Evolutionary conservation across 371 early-diverging fungal species (phyloP).

Genomic region (Mucor indicus): DNA sequence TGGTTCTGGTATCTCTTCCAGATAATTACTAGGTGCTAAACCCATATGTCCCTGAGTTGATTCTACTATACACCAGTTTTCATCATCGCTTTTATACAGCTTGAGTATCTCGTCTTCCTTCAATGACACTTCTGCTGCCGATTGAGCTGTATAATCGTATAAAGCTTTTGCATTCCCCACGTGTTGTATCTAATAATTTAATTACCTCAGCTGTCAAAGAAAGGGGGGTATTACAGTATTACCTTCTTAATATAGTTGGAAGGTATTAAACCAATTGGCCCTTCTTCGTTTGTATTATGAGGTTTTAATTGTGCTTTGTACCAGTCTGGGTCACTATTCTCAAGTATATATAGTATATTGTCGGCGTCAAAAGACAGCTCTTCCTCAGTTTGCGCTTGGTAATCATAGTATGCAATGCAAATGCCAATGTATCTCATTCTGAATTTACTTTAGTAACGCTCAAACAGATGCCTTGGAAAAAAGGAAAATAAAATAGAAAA

Average conservation of each 20-base stretch:
- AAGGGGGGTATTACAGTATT: conserved; percentile 13
- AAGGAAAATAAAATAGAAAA: no score
- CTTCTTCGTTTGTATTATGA: conserved; percentile 34
- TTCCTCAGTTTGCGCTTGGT: conserved; percentile 76
- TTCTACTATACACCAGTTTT: conserved; percentile 75
- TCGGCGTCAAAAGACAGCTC: conserved; percentile 82
- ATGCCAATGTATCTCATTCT: conserved; percentile 48
- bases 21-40: conserved; percentile 74
- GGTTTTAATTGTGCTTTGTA: conserved; percentile 69
- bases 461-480: no score
- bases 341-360: conserved; percentile 68
- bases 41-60: conserved; percentile 55
- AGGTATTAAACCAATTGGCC: conserved; percentile 74
- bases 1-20: no score
- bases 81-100: conserved; percentile 72
- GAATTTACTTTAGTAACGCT: no score
- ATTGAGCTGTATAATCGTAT: conserved; percentile 75
- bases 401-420: conserved; percentile 67
- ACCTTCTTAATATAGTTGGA: conserved; percentile 75
- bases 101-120: conserved; percentile 68
- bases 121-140: conserved; percentile 76
- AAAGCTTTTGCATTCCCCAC: conserved; percentile 56
- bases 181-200: no score
- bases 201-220: no score
- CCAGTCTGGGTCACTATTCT: conserved; percentile 73